These are phyloP conservation scores for Hypoxylon lienhwacheense DNA, from an alignment of 495 filamentous ascomycete species.

Conservation along the genomic window DNA sequence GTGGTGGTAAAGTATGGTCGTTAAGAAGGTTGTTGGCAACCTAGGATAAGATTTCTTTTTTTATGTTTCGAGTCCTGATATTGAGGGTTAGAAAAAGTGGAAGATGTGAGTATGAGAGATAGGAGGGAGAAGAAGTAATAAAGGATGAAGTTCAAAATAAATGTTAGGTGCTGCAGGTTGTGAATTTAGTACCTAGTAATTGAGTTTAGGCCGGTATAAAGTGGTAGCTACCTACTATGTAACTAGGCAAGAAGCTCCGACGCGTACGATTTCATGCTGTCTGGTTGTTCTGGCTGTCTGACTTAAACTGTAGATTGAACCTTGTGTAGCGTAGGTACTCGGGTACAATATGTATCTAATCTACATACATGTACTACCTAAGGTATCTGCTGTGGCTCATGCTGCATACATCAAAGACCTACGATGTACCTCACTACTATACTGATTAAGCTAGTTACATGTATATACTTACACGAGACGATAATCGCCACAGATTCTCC, in stretches of 20 bases:
- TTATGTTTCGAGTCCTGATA: neutral
- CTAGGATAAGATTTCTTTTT: neutral
- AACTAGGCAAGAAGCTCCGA: slow-evolving; percentile 38
- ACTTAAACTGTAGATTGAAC: too few species aligned
- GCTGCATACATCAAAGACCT: neutral
- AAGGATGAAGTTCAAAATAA: too few species aligned
- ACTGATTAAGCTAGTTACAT: too few species aligned
- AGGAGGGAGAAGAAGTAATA: too few species aligned
- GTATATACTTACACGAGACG: neutral
- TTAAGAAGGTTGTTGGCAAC: too few species aligned
- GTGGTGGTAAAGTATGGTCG: slow-evolving; percentile 14
- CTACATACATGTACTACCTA: neutral
- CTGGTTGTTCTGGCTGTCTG: neutral
- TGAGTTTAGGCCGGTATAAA: slow-evolving; percentile 14
- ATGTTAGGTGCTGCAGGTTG: too few species aligned
- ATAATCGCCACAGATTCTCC: neutral
- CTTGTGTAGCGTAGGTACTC: neutral
- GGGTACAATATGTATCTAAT: neutral
- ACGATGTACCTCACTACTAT: neutral
- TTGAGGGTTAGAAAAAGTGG: slow-evolving; percentile 9
- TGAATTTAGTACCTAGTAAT: slow-evolving; percentile 12
- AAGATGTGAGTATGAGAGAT: slow-evolving; percentile 11
- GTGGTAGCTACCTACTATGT: too few species aligned
- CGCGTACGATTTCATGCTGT: slow-evolving; percentile 19
- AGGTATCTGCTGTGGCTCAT: neutral